Conservation (phyloP, 805 yeast species). For the Debaryomyces prosopidis region DNA sequence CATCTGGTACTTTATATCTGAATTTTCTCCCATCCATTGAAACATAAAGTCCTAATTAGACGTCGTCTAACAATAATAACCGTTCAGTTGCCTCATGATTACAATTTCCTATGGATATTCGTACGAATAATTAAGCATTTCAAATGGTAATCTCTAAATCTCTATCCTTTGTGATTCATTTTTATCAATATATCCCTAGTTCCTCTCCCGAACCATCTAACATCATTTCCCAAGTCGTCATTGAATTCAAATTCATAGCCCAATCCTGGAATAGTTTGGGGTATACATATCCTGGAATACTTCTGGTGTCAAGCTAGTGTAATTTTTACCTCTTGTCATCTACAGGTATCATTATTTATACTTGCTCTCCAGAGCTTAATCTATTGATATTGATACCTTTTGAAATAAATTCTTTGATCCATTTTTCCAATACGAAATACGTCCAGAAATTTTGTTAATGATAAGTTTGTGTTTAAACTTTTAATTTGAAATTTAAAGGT, state of each 20-base stretch:
- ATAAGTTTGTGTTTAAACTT: background rate
- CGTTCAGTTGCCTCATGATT: constrained; percentile 32
- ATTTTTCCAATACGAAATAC: constrained; percentile 8
- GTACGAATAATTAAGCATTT: constrained; percentile 20
- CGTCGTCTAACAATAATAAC: constrained; percentile 13
- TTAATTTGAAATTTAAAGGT: background rate
- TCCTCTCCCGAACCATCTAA: constrained; percentile 34
- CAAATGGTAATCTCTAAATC: constrained; percentile 11
- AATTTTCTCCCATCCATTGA: constrained; percentile 4
- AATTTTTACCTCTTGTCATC: constrained; percentile 11
- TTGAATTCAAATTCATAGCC: constrained; percentile 27
- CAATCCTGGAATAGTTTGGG: constrained; percentile 30
- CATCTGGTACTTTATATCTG: constrained; percentile 16
- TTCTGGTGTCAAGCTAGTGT: constrained; percentile 6
- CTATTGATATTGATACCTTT: constrained; percentile 6
- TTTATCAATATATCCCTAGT: constrained; percentile 37
- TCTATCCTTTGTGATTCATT: constrained; percentile 25
- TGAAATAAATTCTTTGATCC: constrained; percentile 2
- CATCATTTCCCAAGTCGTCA: constrained; percentile 15
- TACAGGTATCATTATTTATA: constrained; percentile 22
- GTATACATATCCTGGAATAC: constrained; percentile 6
- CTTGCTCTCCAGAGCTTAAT: constrained; percentile 29
- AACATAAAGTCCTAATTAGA: constrained; percentile 7
- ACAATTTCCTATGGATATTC: constrained; percentile 40
- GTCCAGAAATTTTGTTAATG: constrained; percentile 12